A percentile compares a stretch with the other conserved stretches of the same genome.
phyloP scores from a whole-genome alignment of 2,329 filamentous ascomycete genomes.

The Orbilia quercus region DNA sequence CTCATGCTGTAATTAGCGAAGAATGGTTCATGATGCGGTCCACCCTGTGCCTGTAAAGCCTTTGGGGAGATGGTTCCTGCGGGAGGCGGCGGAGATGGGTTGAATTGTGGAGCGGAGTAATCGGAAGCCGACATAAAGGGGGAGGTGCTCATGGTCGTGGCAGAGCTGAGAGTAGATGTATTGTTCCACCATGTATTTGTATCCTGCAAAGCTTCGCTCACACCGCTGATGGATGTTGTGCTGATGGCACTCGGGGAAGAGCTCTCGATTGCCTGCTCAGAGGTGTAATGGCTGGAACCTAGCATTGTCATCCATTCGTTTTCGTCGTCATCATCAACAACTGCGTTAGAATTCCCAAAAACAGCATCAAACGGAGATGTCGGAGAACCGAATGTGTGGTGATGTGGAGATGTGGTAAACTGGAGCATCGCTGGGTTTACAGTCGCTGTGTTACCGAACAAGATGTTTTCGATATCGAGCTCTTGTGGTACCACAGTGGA shows the following conservation, averaged over 20 bases:
- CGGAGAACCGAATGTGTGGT: conserved; percentile 60
- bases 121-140: conserved; percentile 59
- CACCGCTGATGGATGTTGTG: conserved; percentile 88
- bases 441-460: conserved; percentile 74
- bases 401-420: conserved; percentile 80
- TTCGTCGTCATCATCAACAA: conserved; percentile 71
- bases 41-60: conserved; percentile 57
- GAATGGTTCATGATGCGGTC: conserved; percentile 44
- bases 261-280: conserved; percentile 74
- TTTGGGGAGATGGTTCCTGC: conserved; percentile 60
- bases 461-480: conserved; percentile 75
- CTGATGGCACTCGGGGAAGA: conserved; percentile 97
- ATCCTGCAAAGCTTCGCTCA: conserved; percentile 91
- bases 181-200: conserved; percentile 64
- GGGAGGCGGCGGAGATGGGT: conserved; percentile 59
- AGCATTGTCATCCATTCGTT: conserved; percentile 83
- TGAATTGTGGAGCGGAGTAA: conserved; percentile 59
- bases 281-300: conserved; percentile 54
- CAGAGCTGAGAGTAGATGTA: conserved; percentile 58
- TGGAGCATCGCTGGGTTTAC: conserved; percentile 81
- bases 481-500: conserved; percentile 80
- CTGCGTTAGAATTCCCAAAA: conserved; percentile 61
- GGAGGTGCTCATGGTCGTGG: conserved; percentile 53
- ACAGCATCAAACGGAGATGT: conserved; percentile 60
- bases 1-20: conserved; percentile 62